These are phyloP conservation scores for Lentinula novae-zelandiae DNA, from an alignment of 1,284 basidiomycete genomes.

Conservation along the genomic window DNA sequence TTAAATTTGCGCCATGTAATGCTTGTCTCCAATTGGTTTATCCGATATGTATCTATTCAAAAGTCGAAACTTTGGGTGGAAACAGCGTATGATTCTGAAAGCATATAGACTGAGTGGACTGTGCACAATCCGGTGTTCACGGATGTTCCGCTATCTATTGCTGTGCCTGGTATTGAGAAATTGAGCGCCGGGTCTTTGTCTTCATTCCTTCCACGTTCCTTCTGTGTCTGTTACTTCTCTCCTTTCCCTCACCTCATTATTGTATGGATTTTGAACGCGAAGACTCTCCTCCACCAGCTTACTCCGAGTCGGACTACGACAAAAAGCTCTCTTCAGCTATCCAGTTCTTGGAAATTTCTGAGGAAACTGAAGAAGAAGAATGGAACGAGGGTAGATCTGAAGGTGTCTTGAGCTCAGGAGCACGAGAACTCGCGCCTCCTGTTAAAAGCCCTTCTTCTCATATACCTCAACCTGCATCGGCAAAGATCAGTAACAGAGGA, in stretches of 20 bases:
- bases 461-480: not conserved
- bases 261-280: slow-evolving; percentile 13
- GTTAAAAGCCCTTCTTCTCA: not conserved
- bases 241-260: not conserved
- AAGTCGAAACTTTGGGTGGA: not conserved
- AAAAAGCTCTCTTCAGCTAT: slow-evolving; percentile 41
- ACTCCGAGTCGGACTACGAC: slow-evolving; percentile 53
- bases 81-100: not conserved
- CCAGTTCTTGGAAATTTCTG: slow-evolving; percentile 28
- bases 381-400: slow-evolving; percentile 50
- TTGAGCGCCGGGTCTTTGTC: not conserved
- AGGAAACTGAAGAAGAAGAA: slow-evolving; percentile 23
- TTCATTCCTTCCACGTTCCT: not conserved
- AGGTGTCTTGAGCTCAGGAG: slow-evolving; percentile 32
- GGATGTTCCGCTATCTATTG: not conserved
- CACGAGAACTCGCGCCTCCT: slow-evolving; percentile 26
- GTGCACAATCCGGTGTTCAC: not conserved
- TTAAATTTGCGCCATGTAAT: too few relatives aligned
- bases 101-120: not conserved
- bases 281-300: slow-evolving; percentile 43
- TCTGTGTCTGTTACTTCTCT: not conserved
- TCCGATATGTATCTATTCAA: too few relatives aligned
- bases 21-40: too few relatives aligned
- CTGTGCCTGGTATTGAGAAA: slow-evolving; percentile 2
- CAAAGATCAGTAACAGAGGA: not conserved